Evolutionary conservation across 2,329 filamentous ascomycete species (phyloP).

Genomic region (Pseudogymnoascus sp.): DNA sequence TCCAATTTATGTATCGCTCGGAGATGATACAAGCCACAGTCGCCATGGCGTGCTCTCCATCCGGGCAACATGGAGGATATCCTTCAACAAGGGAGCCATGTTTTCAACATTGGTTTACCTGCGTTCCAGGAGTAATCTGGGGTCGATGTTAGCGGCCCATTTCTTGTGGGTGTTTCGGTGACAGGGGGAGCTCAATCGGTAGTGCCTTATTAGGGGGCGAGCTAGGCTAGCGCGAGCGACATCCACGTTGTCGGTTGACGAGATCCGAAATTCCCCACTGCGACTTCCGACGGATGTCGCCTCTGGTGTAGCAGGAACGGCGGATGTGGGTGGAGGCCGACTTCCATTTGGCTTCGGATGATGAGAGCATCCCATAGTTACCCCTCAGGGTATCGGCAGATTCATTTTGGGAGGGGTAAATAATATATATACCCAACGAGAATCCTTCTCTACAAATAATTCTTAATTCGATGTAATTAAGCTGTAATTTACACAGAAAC

Average conservation of each 20-base stretch:
- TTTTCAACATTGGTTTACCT: not conserved
- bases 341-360: not conserved
- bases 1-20: not conserved
- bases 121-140: not conserved
- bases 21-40: not conserved
- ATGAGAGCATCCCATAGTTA: not conserved
- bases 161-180: not conserved
- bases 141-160: not conserved
- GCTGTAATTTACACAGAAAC: not conserved
- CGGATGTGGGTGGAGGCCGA: not conserved
- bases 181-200: not conserved
- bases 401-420: not conserved
- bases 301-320: not conserved
- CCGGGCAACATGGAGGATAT: not conserved
- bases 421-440: not conserved
- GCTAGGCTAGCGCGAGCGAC: not conserved
- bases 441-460: not conserved
- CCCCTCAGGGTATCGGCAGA: slow-evolving; percentile 4
- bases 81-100: slow-evolving; percentile 1
- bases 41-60: slow-evolving; percentile 1
- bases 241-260: not conserved
- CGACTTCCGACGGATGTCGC: not conserved
- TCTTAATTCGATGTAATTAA: not conserved
- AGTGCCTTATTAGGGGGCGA: not conserved
- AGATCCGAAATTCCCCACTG: not conserved